Percentiles rank a stretch among this genome's conserved stretches.
Evolutionary conservation across 805 yeast species (phyloP).

Genomic region (Tanozyma kutaoensis): DNA sequence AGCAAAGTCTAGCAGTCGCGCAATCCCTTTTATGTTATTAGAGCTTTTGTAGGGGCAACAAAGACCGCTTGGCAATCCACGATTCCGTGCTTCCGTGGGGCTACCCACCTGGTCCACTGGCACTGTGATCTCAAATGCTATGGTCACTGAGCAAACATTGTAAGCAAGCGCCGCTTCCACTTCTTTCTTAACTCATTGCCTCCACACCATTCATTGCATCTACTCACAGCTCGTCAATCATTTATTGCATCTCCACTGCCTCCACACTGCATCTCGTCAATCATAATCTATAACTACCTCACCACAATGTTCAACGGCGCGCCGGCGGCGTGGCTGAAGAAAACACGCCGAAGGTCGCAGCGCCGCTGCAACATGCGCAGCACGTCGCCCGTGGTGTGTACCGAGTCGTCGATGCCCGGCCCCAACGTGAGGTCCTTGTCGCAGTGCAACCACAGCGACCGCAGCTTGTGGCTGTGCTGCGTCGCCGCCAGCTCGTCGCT

Average conservation of each 20-base stretch:
- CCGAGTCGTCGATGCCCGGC: constrained; percentile 5
- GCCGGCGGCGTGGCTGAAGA: not conserved
- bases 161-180: too few species aligned
- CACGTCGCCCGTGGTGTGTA: too few species aligned
- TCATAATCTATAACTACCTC: constrained; percentile 7
- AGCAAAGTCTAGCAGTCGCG: too few species aligned
- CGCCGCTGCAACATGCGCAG: constrained; percentile 5
- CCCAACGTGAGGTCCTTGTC: constrained; percentile 5
- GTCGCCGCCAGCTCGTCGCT: not conserved
- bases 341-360: constrained; percentile 2
- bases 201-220: not conserved
- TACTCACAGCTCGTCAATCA: constrained; percentile 1
- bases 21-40: too few species aligned
- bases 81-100: too few species aligned
- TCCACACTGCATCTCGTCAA: not conserved
- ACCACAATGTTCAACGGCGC: not conserved
- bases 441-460: constrained; percentile 6
- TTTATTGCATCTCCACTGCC: not conserved
- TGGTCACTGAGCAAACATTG: too few species aligned
- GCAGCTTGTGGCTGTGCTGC: not conserved
- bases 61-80: too few species aligned
- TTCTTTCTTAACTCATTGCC: not conserved
- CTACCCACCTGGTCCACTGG: too few species aligned
- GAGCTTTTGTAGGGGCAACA: too few species aligned
- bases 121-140: too few species aligned